Conservation (phyloP, 2,329 filamentous ascomycete genomes). For the Botrytis medusae region DNA sequence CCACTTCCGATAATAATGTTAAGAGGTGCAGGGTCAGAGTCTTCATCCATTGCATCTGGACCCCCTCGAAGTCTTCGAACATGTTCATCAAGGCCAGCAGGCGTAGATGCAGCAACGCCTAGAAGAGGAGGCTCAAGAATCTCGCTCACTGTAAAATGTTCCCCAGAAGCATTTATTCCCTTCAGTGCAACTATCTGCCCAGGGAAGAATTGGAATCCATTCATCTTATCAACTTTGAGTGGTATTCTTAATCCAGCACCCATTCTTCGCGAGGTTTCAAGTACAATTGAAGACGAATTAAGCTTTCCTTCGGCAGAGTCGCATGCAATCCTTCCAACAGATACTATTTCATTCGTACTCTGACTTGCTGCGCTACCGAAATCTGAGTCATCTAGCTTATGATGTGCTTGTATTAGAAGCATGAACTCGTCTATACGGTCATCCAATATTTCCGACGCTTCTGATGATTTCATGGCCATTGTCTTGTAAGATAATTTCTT, state of each 20-base stretch:
- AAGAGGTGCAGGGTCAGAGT: constrained; percentile 62
- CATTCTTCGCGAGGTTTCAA: constrained; percentile 82
- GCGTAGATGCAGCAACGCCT: constrained; percentile 69
- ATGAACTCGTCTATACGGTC: constrained; percentile 92
- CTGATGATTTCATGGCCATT: constrained; percentile 90
- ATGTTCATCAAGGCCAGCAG: constrained; percentile 64
- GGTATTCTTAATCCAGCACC: constrained; percentile 82
- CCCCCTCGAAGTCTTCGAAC: constrained; percentile 67
- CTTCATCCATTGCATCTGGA: constrained; percentile 61
- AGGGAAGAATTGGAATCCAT: constrained; percentile 81
- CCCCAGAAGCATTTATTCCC: constrained; percentile 83
- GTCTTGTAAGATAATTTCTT: constrained; percentile 91
- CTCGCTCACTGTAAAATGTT: constrained; percentile 77
- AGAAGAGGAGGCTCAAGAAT: constrained; percentile 73
- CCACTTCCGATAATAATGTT: constrained; percentile 78
- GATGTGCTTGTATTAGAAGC: constrained; percentile 68
- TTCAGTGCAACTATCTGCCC: constrained; percentile 88
- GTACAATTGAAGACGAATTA: constrained; percentile 78
- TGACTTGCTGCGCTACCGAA: constrained; percentile 87
- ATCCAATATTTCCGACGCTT: constrained; percentile 89
- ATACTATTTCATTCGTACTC: constrained; percentile 82
- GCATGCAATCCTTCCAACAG: constrained; percentile 87
- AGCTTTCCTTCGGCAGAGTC: constrained; percentile 84
- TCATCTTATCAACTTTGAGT: constrained; percentile 69
- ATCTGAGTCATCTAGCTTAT: constrained; percentile 72